These are phyloP conservation scores for Tetracladium setigerum DNA, from an alignment of 495 filamentous ascomycete genomes.

Conservation along the genomic window DNA sequence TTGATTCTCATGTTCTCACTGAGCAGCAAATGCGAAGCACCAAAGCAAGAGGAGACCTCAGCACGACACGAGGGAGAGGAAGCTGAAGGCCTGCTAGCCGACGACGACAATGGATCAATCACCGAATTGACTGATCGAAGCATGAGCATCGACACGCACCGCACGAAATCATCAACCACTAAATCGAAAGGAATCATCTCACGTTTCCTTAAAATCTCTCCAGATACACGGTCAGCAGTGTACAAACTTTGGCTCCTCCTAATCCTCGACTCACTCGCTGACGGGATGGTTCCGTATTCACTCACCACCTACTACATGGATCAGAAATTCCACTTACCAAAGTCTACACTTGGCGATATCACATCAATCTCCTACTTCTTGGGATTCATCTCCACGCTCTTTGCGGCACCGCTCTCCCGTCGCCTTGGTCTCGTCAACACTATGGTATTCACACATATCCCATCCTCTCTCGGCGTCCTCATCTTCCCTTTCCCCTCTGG, in stretches of 20 bases:
- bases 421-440: constrained; percentile 75
- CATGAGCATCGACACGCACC: background rate
- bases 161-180: background rate
- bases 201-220: constrained; percentile 44
- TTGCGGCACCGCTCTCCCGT: constrained; percentile 65
- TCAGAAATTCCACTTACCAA: constrained; percentile 61
- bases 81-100: constrained; percentile 39
- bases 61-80: constrained; percentile 21
- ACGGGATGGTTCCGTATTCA: constrained; percentile 46
- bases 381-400: constrained; percentile 56
- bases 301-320: constrained; percentile 75
- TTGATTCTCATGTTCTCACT: constrained; percentile 50
- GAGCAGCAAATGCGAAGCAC: constrained; percentile 53
- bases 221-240: constrained; percentile 50
- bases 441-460: constrained; percentile 83
- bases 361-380: constrained; percentile 60
- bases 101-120: constrained; percentile 6
- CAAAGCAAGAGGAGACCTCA: constrained; percentile 16
- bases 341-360: constrained; percentile 62
- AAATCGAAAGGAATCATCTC: constrained; percentile 4
- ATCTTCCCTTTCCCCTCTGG: constrained; percentile 56
- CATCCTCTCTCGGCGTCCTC: constrained; percentile 63
- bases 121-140: constrained; percentile 14
- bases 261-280: constrained; percentile 69
- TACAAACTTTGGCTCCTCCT: constrained; percentile 68